Evolutionary conservation across 345 rosid species (phyloP).

Genomic region (sweet orange (Citrus sinensis)): DNA sequence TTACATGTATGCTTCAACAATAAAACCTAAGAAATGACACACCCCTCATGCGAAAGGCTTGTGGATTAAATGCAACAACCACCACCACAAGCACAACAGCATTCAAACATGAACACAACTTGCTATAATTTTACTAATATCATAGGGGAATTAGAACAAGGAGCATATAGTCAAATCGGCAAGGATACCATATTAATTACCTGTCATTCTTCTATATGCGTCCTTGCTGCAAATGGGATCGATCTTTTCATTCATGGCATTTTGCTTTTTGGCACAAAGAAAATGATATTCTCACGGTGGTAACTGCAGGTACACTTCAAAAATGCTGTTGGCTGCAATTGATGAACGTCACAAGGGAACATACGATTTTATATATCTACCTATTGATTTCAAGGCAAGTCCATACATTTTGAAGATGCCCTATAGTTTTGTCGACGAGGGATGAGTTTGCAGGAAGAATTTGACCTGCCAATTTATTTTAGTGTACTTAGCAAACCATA

Average conservation of each 20-base stretch:
- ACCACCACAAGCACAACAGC: background rate
- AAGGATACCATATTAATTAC: background rate
- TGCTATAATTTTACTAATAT: background rate
- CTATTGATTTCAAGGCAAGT: constrained; percentile 73
- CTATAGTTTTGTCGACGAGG: constrained; percentile 1
- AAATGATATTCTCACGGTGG: constrained; percentile 5
- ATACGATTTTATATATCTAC: constrained; percentile 64
- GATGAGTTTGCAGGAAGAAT: background rate
- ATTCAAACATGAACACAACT: background rate
- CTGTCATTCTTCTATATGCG: background rate
- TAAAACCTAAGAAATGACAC: background rate
- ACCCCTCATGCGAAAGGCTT: background rate
- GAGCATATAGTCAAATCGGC: background rate
- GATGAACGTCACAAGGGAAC: constrained; percentile 65
- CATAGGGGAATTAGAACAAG: background rate
- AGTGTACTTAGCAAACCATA: background rate
- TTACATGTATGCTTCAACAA: background rate
- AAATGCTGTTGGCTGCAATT: constrained; percentile 72
- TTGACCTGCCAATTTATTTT: background rate
- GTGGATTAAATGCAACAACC: background rate
- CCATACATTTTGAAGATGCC: background rate
- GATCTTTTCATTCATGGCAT: background rate
- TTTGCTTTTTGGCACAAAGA: background rate
- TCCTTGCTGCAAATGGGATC: background rate
- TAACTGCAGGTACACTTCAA: constrained; percentile 62